Evolutionary conservation across 306 rosid genomes (phyloP).

Genomic region (Vigna nakashimae): DNA sequence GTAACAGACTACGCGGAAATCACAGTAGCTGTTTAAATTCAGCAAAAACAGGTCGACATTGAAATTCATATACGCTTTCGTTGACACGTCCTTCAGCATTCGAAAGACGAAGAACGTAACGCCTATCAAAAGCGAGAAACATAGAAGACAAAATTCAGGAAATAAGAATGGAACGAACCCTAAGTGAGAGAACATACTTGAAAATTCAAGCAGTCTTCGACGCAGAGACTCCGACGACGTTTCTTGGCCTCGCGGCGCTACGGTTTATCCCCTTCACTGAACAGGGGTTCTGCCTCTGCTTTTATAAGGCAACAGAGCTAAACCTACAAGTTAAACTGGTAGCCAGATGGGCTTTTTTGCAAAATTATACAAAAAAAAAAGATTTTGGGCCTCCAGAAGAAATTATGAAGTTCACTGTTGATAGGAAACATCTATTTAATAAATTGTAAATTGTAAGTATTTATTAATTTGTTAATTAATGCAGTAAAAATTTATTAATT

Average conservation of each 20-base stretch:
- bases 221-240: not conserved
- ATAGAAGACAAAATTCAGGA: fast-evolving
- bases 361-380: not conserved
- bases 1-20: conserved; percentile 44
- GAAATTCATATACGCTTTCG: conserved; percentile 72
- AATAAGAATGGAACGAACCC: not conserved
- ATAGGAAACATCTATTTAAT: too few relatives aligned
- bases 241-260: conserved; percentile 26
- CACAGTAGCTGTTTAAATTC: conserved; percentile 34
- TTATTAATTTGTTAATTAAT: too few relatives aligned
- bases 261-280: not conserved
- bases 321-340: not conserved
- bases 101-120: conserved; percentile 70
- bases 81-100: conserved; percentile 81
- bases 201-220: not conserved
- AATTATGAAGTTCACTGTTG: too few relatives aligned
- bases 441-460: too few relatives aligned
- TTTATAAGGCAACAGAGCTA: conserved; percentile 27
- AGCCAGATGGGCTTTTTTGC: not conserved
- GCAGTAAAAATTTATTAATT: too few relatives aligned
- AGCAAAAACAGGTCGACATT: conserved; percentile 38
- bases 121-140: conserved; percentile 82
- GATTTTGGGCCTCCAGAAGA: not conserved
- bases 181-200: not conserved
- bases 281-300: not conserved